Evolutionary conservation across 176 grass and related monocot genomes (phyloP), one percentile per base, ranked within the genome.

Genomic region (Paspalum vaginatum): DNA sequence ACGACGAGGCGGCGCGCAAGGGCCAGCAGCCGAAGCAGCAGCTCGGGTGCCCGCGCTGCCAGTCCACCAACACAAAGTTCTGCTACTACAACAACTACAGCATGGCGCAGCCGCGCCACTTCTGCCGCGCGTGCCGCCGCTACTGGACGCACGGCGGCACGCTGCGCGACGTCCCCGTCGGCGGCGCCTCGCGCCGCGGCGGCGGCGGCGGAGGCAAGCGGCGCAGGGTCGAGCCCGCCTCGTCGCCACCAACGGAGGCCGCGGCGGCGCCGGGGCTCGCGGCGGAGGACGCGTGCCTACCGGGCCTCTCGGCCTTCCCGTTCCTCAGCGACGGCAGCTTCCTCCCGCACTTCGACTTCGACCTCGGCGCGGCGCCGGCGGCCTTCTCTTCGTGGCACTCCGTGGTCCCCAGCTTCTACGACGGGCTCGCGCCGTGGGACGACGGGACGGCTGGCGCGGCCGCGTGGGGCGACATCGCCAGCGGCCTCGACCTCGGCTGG

Each of bases 11-110:
- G 1, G 44, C 43, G 61, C n/a, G 10, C 48, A 77, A 79, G 80
- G 59, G 25, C 60, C 26, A 65, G 45, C 37, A 48, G 63, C 38
- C 57, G 43, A 17, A 13, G 20, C 56, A 74, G 79, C 68, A 85
- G 70, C 71, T 97, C 46, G 82, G 56, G 50, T 98, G 95, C 84
- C 92, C 95, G 48, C 87, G 95, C 42, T 98, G 95, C 73, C 74
- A 79, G 5, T 95, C 92, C 22, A 79, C 77, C 56, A 91, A 94
- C 88, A 94, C 95, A 78, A 98, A 98, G 84, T 98, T 98, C 89
- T 98, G 95, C 90, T 98, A 98, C 90, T 98, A 98, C 88, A 98
- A 98, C 89, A 97, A 97, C 82, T 94, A 97, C 85, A 97, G 91
- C 89, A 85, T 76, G 15, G 37, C 88, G 17, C 95, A 98, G 95